A percentile compares a stretch with the other conserved stretches of the same genome.
Evolutionary conservation across 805 yeast species (phyloP).

Genomic region (Metschnikowia lunata): DNA sequence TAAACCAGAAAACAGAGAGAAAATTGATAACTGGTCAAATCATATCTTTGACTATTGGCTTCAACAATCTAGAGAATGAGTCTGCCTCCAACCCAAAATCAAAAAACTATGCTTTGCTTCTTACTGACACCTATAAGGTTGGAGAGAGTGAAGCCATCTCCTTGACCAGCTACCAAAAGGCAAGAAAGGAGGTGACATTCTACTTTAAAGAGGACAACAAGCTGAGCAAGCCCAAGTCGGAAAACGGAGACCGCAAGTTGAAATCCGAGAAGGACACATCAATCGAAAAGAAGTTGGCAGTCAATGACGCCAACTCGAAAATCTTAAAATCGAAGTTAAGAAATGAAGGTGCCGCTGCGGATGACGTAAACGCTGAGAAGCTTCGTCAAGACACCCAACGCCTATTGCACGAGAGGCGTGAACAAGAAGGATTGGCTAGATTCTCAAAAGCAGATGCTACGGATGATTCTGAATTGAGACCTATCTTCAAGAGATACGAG

Average conservation of each 20-base stretch:
- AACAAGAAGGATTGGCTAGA: constrained; percentile 79
- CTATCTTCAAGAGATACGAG: constrained; percentile 87
- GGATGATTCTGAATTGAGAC: constrained; percentile 55
- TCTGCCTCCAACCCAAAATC: constrained; percentile 44
- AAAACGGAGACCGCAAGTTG: constrained; percentile 20
- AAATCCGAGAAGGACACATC: constrained; percentile 39
- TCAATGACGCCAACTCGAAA: constrained; percentile 47
- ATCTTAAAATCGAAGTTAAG: constrained; percentile 75
- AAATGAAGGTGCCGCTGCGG: constrained; percentile 72
- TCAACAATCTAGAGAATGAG: constrained; percentile 53
- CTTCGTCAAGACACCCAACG: constrained; percentile 79
- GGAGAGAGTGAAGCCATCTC: constrained; percentile 56
- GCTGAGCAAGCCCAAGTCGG: constrained; percentile 24
- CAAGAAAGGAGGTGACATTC: constrained; percentile 72
- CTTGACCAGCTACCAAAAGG: constrained; percentile 71
- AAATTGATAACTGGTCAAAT: constrained; percentile 67
- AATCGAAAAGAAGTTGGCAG: constrained; percentile 27
- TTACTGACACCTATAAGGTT: constrained; percentile 79
- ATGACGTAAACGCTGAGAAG: constrained; percentile 58
- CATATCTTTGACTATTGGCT: constrained; percentile 73
- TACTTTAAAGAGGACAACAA: constrained; percentile 73
- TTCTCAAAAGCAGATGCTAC: constrained; percentile 76
- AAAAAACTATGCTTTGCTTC: constrained; percentile 62
- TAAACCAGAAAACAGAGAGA: constrained; percentile 71
- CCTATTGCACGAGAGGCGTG: constrained; percentile 78